phyloP scores from a whole-genome alignment of 2,329 filamentous ascomycete genomes.

The Diaporthe aspalathi region DNA sequence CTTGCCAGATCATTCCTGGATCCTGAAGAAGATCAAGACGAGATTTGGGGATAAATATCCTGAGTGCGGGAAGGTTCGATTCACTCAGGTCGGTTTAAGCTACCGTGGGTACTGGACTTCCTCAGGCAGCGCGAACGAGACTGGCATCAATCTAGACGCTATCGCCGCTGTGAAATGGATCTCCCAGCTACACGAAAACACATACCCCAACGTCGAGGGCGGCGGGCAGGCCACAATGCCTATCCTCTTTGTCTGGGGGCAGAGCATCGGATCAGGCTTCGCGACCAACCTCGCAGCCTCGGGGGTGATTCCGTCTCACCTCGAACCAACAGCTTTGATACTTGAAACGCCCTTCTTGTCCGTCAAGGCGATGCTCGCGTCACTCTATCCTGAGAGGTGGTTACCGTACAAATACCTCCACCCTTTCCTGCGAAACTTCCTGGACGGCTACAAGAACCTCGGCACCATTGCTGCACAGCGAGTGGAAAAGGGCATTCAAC shows the following conservation, averaged over 20 bases:
- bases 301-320: slow-evolving; percentile 51
- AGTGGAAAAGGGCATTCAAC: slow-evolving; percentile 40
- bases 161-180: slow-evolving; percentile 74
- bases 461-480: slow-evolving; percentile 53
- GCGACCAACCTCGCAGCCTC: slow-evolving; percentile 70
- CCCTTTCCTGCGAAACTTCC: slow-evolving; percentile 76
- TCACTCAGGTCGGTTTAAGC: slow-evolving; percentile 66
- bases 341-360: slow-evolving; percentile 83
- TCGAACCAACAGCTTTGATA: slow-evolving; percentile 63
- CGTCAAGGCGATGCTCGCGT: slow-evolving; percentile 75
- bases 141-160: slow-evolving; percentile 76
- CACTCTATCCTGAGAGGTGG: slow-evolving; percentile 83
- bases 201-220: slow-evolving; percentile 37
- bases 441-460: slow-evolving; percentile 66
- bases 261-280: slow-evolving; percentile 80
- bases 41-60: slow-evolving; percentile 44
- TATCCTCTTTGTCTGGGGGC: slow-evolving; percentile 76
- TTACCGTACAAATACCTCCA: slow-evolving; percentile 80
- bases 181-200: slow-evolving; percentile 53
- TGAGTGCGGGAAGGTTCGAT: slow-evolving; percentile 47
- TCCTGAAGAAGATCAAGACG: slow-evolving; percentile 59
- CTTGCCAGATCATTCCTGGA: slow-evolving; percentile 66
- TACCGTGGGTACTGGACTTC: slow-evolving; percentile 85
- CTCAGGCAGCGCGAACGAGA: slow-evolving; percentile 75
- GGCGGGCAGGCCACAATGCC: slow-evolving; percentile 44